phyloP scores from a whole-genome alignment of 2,329 filamentous ascomycete genomes.

The Fonsecaea nubica region DNA sequence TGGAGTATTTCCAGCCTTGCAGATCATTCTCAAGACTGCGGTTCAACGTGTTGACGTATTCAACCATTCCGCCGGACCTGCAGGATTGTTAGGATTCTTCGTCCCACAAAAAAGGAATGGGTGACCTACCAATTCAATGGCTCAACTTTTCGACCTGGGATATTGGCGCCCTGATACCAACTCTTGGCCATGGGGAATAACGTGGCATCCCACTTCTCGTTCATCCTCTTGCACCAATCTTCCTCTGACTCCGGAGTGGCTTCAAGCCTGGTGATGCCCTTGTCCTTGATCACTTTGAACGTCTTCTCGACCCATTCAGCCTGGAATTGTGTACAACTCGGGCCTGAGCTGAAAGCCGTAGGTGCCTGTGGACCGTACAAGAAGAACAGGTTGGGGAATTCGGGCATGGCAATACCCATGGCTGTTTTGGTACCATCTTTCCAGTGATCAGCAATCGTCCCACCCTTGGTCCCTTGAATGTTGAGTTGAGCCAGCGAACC shows the following conservation, averaged over 20 bases:
- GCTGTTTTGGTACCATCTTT: constrained; percentile 48
- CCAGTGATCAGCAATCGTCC: constrained; percentile 48
- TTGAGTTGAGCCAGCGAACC: constrained; percentile 52
- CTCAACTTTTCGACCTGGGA: constrained; percentile 62
- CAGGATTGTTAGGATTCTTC: constrained; percentile 10
- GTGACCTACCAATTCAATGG: constrained; percentile 53
- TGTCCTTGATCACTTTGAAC: constrained; percentile 57
- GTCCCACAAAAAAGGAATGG: no score
- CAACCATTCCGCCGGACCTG: constrained; percentile 37
- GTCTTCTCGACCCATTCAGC: constrained; percentile 59
- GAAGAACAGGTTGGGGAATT: constrained; percentile 60
- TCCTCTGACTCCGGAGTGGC: constrained; percentile 54
- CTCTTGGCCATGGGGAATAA: constrained; percentile 59
- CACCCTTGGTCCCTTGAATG: constrained; percentile 45
- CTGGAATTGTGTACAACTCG: constrained; percentile 62
- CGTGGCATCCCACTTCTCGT: constrained; percentile 53
- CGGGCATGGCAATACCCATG: constrained; percentile 52
- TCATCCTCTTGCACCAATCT: constrained; percentile 55
- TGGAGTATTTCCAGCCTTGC: constrained; percentile 33
- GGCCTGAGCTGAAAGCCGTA: constrained; percentile 47
- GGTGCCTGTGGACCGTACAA: constrained; percentile 65
- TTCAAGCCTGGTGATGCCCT: constrained; percentile 60
- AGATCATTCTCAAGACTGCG: constrained; percentile 34
- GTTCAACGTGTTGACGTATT: constrained; percentile 32
- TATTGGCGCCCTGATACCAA: constrained; percentile 64